Evolutionary conservation across 768 basidiomycete genomes (phyloP).

Genomic region (Nidula microcarpa): DNA sequence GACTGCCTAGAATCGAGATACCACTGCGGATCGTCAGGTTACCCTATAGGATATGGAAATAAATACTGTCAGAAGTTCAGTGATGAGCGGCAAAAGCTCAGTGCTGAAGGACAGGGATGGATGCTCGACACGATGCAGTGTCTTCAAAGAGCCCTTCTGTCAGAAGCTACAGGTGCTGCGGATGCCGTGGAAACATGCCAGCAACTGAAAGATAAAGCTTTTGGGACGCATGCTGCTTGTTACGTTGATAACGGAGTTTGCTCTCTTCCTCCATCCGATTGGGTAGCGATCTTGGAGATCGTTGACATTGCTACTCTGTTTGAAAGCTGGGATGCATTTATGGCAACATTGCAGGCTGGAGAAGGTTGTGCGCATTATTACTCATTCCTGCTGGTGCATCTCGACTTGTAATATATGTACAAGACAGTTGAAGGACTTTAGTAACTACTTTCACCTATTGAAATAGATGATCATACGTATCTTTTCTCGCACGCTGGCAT

Average conservation of each 20-base stretch:
- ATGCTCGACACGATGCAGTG: constrained; percentile 39
- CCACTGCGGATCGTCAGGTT: constrained; percentile 34
- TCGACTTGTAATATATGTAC: background rate
- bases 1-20: constrained; percentile 37
- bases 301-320: constrained; percentile 24
- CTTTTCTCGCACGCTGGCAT: too few relatives aligned
- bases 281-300: constrained; percentile 30
- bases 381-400: background rate
- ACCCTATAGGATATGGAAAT: constrained; percentile 34
- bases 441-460: too few relatives aligned
- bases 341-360: constrained; percentile 16
- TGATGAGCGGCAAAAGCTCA: constrained; percentile 18
- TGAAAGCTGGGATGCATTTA: constrained; percentile 20
- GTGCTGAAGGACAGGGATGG: constrained; percentile 29
- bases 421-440: background rate
- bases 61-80: constrained; percentile 32
- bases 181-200: constrained; percentile 16
- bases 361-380: constrained; percentile 20
- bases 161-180: constrained; percentile 16
- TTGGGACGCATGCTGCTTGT: constrained; percentile 33
- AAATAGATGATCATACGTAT: too few relatives aligned
- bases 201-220: constrained; percentile 26
- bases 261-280: constrained; percentile 23
- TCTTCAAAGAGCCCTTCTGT: constrained; percentile 32
- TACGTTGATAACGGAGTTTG: constrained; percentile 35